These are phyloP conservation scores for Sanghuangporus baumii DNA, from an alignment of 1,284 basidiomycete species.

Conservation along the genomic window DNA sequence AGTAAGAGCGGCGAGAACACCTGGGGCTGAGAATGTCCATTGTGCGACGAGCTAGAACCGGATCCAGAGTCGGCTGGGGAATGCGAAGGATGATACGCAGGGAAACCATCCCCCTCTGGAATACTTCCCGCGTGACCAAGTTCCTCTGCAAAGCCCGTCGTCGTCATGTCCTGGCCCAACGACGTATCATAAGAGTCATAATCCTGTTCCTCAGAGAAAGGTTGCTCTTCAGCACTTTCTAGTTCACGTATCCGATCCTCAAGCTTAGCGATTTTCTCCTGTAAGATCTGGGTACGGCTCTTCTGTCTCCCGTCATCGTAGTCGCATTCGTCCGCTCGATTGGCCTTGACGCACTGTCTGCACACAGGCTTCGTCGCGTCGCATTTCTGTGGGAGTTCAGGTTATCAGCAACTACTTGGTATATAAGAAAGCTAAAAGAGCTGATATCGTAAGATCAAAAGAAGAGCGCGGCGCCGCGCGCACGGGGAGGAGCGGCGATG, in stretches of 20 bases:
- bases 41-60: neutral
- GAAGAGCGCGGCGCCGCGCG: neutral
- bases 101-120: neutral
- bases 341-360: slow-evolving; percentile 50
- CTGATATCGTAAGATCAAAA: neutral
- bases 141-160: neutral
- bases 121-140: neutral
- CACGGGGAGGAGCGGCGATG: slow-evolving; percentile 16
- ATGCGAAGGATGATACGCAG: neutral
- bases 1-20: slow-evolving; percentile 3
- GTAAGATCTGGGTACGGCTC: slow-evolving; percentile 54
- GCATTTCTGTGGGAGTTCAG: slow-evolving; percentile 40
- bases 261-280: slow-evolving; percentile 48
- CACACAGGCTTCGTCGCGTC: slow-evolving; percentile 53
- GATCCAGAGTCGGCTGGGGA: slow-evolving; percentile 7
- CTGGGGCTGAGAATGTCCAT: neutral
- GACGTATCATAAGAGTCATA: neutral
- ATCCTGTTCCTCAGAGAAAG: neutral
- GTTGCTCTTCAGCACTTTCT: slow-evolving; percentile 27
- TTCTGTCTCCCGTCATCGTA: slow-evolving; percentile 60
- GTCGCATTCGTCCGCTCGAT: slow-evolving; percentile 45
- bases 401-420: neutral
- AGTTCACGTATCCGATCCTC: slow-evolving; percentile 51
- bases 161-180: neutral
- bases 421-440: neutral